phyloP scores from a whole-genome alignment of 1,284 basidiomycete genomes.

The Tremellales sp. region DNA sequence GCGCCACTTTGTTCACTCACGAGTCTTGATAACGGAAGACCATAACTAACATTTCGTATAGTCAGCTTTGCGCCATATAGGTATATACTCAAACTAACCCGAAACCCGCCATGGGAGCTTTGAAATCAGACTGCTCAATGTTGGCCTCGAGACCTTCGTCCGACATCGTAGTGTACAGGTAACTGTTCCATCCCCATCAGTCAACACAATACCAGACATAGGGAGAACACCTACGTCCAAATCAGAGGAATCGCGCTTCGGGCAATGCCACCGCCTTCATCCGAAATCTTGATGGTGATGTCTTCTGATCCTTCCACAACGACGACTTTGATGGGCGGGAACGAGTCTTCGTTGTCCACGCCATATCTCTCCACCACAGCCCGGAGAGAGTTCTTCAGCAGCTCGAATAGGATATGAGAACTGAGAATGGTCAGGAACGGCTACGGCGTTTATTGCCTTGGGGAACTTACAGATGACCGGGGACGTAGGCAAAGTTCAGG shows the following conservation, averaged over 20 bases:
- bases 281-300: conserved; percentile 97
- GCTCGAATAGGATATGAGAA: conserved; percentile 93
- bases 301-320: conserved; percentile 91
- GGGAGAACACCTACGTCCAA: conserved; percentile 77
- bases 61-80: background rate
- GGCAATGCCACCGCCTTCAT: conserved; percentile 95
- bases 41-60: conserved; percentile 55
- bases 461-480: conserved; percentile 68
- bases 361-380: conserved; percentile 89
- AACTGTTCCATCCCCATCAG: conserved; percentile 9
- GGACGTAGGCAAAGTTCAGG: conserved; percentile 91
- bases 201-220: background rate
- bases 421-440: conserved; percentile 18
- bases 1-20: conserved; percentile 52
- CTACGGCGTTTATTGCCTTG: background rate
- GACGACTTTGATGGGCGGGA: conserved; percentile 94
- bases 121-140: conserved; percentile 89
- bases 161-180: conserved; percentile 94
- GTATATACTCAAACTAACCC: conserved; percentile 48
- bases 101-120: conserved; percentile 97
- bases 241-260: conserved; percentile 89
- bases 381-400: conserved; percentile 97
- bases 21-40: conserved; percentile 81
- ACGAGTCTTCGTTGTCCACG: conserved; percentile 70
- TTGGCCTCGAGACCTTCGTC: conserved; percentile 79